A percentile compares a stretch with the other conserved stretches of the same genome.
Evolutionary conservation across 2,329 filamentous ascomycete genomes (phyloP).

Genomic region (Colletotrichum coccodes): DNA sequence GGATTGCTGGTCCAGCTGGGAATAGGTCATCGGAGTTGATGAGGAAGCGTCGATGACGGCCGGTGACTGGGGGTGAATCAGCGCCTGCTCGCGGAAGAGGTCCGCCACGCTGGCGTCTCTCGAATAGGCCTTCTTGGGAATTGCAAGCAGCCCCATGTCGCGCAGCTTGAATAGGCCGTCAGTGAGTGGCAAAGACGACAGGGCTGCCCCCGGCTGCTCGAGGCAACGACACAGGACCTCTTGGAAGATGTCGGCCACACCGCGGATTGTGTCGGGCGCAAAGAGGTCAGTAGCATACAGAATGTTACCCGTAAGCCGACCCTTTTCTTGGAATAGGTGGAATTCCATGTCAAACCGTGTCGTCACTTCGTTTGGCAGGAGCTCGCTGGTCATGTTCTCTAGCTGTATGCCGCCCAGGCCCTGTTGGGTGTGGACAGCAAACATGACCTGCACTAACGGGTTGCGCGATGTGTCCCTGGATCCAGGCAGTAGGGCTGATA

Average conservation of each 20-base stretch:
- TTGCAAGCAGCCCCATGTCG: slow-evolving; percentile 22
- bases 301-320: slow-evolving; percentile 16
- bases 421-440: slow-evolving; percentile 5
- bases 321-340: slow-evolving; percentile 36
- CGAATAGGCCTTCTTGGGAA: slow-evolving; percentile 20
- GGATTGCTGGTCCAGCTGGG: slow-evolving; percentile 36
- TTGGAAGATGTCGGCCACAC: slow-evolving; percentile 32
- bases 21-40: slow-evolving; percentile 36
- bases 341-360: slow-evolving; percentile 25
- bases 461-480: slow-evolving; percentile 6
- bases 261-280: slow-evolving; percentile 31
- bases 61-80: background rate
- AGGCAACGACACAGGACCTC: background rate
- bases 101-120: slow-evolving; percentile 36
- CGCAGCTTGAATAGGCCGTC: background rate
- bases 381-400: background rate
- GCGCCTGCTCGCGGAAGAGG: slow-evolving; percentile 35
- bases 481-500: background rate
- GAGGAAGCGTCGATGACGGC: slow-evolving; percentile 34
- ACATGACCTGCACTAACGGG: slow-evolving; percentile 12
- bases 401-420: background rate
- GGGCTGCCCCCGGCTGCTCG: background rate
- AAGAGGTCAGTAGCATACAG: slow-evolving; percentile 31
- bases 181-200: background rate
- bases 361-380: background rate